A percentile compares a stretch with the other conserved stretches of the same genome.
Conservation (phyloP, 768 basidiomycete species). For the Candolleomyces aberdarensis region DNA sequence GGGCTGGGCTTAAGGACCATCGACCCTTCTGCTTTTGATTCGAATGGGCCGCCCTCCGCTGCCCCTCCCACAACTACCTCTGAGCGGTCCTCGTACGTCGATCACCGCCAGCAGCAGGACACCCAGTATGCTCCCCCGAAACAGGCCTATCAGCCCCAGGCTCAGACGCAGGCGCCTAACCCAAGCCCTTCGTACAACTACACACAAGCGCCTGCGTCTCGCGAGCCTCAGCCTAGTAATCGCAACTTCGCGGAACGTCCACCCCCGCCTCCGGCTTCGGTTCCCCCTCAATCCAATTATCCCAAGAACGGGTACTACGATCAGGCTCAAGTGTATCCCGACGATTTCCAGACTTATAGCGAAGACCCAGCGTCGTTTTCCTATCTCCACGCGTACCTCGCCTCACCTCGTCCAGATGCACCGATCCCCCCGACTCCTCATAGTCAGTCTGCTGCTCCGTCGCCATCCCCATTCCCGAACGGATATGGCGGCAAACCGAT, state of each 20-base stretch:
- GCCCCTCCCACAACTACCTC: conserved; percentile 11
- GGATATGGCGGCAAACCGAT: conserved; percentile 40
- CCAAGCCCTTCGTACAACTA: not conserved
- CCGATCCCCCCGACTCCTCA: conserved; percentile 81
- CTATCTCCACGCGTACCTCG: conserved; percentile 58
- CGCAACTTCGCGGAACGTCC: not conserved
- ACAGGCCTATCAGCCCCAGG: conserved; percentile 1
- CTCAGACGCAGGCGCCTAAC: not conserved
- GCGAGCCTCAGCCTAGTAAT: not conserved
- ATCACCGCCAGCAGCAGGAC: conserved; percentile 5
- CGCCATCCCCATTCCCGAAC: conserved; percentile 56
- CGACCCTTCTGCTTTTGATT: conserved; percentile 54
- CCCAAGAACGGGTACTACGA: conserved; percentile 34
- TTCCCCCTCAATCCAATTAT: not conserved
- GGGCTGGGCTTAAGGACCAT: conserved; percentile 59
- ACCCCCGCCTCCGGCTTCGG: too few relatives aligned
- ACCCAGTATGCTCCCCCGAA: not conserved
- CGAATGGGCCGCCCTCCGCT: conserved; percentile 24
- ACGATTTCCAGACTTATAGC: conserved; percentile 56
- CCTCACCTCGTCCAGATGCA: conserved; percentile 63
- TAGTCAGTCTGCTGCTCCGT: conserved; percentile 69
- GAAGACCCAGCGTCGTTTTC: conserved; percentile 54
- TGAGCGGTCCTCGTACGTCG: conserved; percentile 21
- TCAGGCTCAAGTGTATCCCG: conserved; percentile 40
- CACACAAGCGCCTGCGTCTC: conserved; percentile 17